Base-by-base conservation (phyloP, 768 basidiomycete genomes). In the Agaricus sinodeliciosus region DNA sequence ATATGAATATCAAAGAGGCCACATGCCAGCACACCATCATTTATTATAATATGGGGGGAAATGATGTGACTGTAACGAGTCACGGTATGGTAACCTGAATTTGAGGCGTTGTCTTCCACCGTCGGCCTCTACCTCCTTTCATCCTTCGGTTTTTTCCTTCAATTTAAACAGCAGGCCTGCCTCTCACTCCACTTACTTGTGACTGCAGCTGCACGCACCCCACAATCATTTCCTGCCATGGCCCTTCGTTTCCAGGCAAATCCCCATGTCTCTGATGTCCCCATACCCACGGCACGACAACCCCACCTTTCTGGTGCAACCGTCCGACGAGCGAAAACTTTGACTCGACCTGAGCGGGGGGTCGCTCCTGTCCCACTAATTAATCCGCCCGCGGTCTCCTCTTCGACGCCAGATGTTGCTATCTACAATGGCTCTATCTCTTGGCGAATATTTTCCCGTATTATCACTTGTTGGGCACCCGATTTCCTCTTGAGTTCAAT, bases 311-410 rank as follows among this genome's bases (percentile, higher is more conserved):
- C 77, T 27, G 79, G 77, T 42, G 68, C 80, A 43, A 86, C 87
- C 46, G 73, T 93, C 51, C 85, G 86, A 50, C 80, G 94, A 49
- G 90, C 90, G 64, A 99, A 98, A 76, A 99, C 96, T 5, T 84
- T 99, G 60, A 97, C 91, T 47, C 81, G 92, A 54, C 96, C 96
- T 62, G 96, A 99, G 73, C 84, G 96, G 53, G 79, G 90, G 64
- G 90, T 97, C 45, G 93, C 93, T 3, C 91, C 94, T 34, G 87
- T 89, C 13, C 94, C 95, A 4, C 85, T 99, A 62, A 94, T 99
- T 56, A 92, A 90, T 51, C 92, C 94, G 5, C 80, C 84, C 9
- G 31, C 31, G 71, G 76, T 0, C 66, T 65, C 48, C 36, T 71
- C 73, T 25, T 53, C 62, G 68, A 0, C 39, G 65, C 71, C 75